These are phyloP conservation scores for Zygosaccharomyces kombuchaensis DNA, from an alignment of 805 yeast genomes.

Conservation along the genomic window DNA sequence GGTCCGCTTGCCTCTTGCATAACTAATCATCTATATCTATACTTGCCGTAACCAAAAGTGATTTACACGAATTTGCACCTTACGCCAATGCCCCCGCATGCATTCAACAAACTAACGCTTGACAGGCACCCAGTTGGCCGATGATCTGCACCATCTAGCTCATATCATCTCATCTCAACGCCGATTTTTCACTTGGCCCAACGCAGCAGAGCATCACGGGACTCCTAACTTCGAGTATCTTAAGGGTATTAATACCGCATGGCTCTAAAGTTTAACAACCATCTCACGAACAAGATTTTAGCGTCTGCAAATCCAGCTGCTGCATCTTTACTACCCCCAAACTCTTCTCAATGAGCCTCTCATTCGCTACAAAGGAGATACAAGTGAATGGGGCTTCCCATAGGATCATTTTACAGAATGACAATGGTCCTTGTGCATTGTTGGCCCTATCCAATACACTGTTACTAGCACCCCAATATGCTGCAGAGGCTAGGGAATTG, in stretches of 20 bases:
- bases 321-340: background rate
- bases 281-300: background rate
- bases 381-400: constrained; percentile 35
- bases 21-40: constrained; percentile 2
- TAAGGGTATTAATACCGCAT: background rate
- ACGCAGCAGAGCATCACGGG: background rate
- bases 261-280: background rate
- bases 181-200: background rate
- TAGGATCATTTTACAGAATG: constrained; percentile 68
- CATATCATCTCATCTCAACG: background rate
- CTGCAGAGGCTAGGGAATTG: constrained; percentile 26
- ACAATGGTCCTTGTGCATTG: constrained; percentile 85
- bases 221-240: background rate
- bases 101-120: too few species aligned
- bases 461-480: constrained; percentile 43
- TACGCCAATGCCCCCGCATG: background rate
- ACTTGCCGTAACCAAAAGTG: constrained; percentile 6
- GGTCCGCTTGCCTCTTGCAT: constrained; percentile 8
- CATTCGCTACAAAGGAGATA: constrained; percentile 23
- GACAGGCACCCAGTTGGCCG: background rate
- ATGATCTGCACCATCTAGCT: too few species aligned
- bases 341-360: constrained; percentile 14
- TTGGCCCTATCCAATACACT: constrained; percentile 72
- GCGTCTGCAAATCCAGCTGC: background rate
- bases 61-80: constrained; percentile 2